A percentile compares a stretch with the other conserved stretches of the same genome.
phyloP scores from a whole-genome alignment of 305 asterid genomes.

The Solanum hybrid region DNA sequence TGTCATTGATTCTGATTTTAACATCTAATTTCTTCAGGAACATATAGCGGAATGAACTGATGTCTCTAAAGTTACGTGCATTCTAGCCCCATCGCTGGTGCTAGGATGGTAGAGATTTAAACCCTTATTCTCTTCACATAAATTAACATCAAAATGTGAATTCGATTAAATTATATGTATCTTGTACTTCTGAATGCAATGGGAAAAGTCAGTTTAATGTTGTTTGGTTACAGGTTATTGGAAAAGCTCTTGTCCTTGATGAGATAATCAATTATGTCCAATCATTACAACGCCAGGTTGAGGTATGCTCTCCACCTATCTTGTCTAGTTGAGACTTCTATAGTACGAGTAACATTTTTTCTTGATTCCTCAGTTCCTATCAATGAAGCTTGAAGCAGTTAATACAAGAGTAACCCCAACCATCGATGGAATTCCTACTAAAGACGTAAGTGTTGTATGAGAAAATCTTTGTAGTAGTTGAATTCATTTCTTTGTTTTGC shows the following conservation, averaged over 20 bases:
- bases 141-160: not conserved
- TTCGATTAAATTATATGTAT: not conserved
- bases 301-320: conserved; percentile 33
- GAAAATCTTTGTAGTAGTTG: not conserved
- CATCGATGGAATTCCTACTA: conserved; percentile 70
- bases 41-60: not conserved
- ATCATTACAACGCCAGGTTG: conserved; percentile 83
- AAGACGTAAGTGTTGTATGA: conserved; percentile 52
- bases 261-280: conserved; percentile 92
- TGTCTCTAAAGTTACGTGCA: not conserved
- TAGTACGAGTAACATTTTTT: not conserved
- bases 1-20: not conserved
- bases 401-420: conserved; percentile 48
- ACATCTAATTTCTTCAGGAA: not conserved
- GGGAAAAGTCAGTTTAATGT: not conserved
- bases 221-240: conserved; percentile 56
- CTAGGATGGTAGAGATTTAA: not conserved
- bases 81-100: not conserved
- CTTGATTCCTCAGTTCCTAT: conserved; percentile 51
- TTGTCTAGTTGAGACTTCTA: not conserved
- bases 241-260: conserved; percentile 86
- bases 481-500: not conserved
- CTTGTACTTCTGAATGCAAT: not conserved
- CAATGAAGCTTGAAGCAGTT: conserved; percentile 93
- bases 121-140: not conserved